Evolutionary conservation across 179 eudicot species (phyloP).

Genomic region (Drosera spatulata): DNA sequence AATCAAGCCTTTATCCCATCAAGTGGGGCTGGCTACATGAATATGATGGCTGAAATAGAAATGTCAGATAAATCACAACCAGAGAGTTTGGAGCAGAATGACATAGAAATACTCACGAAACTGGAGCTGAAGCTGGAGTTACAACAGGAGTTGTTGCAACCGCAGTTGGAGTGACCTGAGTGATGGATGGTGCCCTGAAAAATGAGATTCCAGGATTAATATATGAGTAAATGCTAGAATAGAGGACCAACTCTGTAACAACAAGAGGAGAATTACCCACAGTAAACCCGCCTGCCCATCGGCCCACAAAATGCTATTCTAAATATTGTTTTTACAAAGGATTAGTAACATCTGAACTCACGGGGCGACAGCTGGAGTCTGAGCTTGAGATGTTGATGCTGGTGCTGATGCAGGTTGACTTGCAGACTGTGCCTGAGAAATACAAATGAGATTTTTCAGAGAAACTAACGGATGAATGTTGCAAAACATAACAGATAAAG

Average conservation of each 20-base stretch:
- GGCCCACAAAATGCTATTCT: not conserved
- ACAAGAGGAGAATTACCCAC: not conserved
- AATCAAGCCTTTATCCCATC: too few relatives aligned
- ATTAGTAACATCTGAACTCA: conserved; percentile 22
- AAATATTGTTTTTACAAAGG: not conserved
- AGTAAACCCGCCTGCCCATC: not conserved
- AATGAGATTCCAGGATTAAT: conserved; percentile 2
- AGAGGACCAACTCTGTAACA: not conserved
- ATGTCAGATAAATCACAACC: not conserved
- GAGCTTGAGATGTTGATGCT: conserved; percentile 32
- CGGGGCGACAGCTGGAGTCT: conserved; percentile 24
- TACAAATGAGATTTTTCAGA: not conserved
- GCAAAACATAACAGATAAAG: not conserved
- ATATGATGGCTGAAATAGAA: too few relatives aligned
- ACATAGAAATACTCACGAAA: conserved; percentile 36
- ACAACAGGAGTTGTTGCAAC: not conserved
- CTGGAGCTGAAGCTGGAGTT: conserved; percentile 10
- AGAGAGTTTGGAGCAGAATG: conserved; percentile 1
- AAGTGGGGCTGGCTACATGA: too few relatives aligned
- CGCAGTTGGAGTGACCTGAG: conserved; percentile 19
- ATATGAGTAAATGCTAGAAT: not conserved
- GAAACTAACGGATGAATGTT: not conserved
- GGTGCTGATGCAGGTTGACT: conserved; percentile 17
- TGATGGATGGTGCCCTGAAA: conserved; percentile 40
- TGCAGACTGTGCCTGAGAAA: conserved; percentile 17